Evolutionary conservation across 139 green algal genomes (phyloP).

Genomic region (Volvox africanus): DNA sequence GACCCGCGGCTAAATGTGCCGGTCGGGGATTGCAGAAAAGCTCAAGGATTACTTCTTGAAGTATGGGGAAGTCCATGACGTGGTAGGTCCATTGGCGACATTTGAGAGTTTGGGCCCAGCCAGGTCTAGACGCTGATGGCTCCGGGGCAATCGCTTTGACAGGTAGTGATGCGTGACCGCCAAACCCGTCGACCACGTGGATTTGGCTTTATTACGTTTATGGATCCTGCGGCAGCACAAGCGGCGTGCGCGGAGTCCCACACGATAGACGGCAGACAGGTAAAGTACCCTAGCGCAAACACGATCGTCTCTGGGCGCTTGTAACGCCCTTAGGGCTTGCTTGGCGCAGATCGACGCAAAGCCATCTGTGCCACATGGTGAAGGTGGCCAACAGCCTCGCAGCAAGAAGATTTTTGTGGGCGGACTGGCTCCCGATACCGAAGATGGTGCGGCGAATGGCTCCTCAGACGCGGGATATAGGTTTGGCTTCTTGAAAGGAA

Average conservation of each 20-base stretch:
- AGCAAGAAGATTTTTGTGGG: slow-evolving; percentile 92
- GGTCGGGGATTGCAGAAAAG: slow-evolving; percentile 68
- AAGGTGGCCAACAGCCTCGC: slow-evolving; percentile 66
- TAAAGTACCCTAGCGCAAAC: slow-evolving; percentile 5
- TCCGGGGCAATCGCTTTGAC: not conserved
- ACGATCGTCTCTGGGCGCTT: not conserved
- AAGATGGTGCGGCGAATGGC: slow-evolving; percentile 68
- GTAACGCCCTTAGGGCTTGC: slow-evolving; percentile 17
- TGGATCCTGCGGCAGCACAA: slow-evolving; percentile 67
- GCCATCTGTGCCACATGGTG: slow-evolving; percentile 77
- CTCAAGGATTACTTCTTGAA: slow-evolving; percentile 75
- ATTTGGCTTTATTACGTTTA: slow-evolving; percentile 90
- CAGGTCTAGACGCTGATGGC: slow-evolving; percentile 1
- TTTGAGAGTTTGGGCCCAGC: not conserved
- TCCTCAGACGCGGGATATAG: not conserved
- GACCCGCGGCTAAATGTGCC: not conserved
- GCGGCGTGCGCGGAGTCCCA: slow-evolving; percentile 72
- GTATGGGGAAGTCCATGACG: slow-evolving; percentile 81
- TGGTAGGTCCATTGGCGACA: slow-evolving; percentile 58
- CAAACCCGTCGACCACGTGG: slow-evolving; percentile 76
- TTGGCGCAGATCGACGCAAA: slow-evolving; percentile 87
- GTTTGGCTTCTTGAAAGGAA: not conserved
- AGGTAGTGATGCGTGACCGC: slow-evolving; percentile 88
- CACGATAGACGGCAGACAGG: slow-evolving; percentile 74
- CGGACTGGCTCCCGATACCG: slow-evolving; percentile 85